Conservation (phyloP, 1,284 basidiomycete species). For the Leccinum pachyderme region DNA sequence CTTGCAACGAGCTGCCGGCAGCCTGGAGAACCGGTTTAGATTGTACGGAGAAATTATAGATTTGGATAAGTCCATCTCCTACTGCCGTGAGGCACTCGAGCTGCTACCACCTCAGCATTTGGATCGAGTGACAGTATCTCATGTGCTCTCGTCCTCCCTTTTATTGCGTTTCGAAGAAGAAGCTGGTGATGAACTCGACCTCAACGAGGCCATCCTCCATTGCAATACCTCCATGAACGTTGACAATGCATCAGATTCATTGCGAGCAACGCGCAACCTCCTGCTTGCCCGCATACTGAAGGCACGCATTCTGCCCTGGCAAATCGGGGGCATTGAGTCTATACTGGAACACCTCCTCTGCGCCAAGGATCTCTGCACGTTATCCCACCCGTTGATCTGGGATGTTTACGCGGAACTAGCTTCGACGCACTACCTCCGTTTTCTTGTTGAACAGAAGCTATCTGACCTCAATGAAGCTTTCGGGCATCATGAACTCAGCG, state of each 20-base stretch:
- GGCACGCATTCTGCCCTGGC: constrained; percentile 22
- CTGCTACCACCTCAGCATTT: constrained; percentile 16
- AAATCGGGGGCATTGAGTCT: constrained; percentile 14
- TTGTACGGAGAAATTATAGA: constrained; percentile 19
- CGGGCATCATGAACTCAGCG: constrained; percentile 27
- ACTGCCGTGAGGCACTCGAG: constrained; percentile 27
- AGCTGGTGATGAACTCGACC: constrained; percentile 25
- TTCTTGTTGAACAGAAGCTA: constrained; percentile 18
- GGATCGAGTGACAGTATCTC: constrained; percentile 14
- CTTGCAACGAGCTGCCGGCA: constrained; percentile 15
- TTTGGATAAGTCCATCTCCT: constrained; percentile 25
- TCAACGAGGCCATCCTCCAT: constrained; percentile 23
- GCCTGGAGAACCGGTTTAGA: constrained; percentile 24
- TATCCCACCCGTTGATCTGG: constrained; percentile 17
- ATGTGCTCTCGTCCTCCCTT: constrained; percentile 20
- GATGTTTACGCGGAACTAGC: constrained; percentile 30
- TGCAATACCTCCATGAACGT: constrained; percentile 16
- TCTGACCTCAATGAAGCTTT: constrained; percentile 29
- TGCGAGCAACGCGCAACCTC: constrained; percentile 19
- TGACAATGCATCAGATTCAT: constrained; percentile 8
- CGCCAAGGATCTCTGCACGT: constrained; percentile 23
- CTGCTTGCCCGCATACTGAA: constrained; percentile 24
- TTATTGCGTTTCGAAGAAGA: constrained; percentile 23
- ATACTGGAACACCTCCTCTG: constrained; percentile 24
- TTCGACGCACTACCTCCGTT: constrained; percentile 27